phyloP scores from a whole-genome alignment of 1,284 basidiomycete genomes.

The Thecaphora thlaspeos region DNA sequence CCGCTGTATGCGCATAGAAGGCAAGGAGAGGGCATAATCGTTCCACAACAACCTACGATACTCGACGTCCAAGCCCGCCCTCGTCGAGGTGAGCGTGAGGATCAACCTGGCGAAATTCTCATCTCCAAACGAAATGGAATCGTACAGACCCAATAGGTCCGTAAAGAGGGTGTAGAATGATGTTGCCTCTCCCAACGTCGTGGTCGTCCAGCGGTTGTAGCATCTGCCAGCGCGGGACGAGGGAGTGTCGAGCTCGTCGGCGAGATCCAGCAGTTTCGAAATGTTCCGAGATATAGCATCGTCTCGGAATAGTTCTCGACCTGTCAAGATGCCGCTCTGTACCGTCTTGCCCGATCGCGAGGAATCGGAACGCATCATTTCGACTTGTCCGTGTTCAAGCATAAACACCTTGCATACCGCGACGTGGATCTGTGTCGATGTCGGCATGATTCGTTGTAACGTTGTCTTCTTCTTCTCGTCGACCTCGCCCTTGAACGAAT shows the following conservation, averaged over 20 bases:
- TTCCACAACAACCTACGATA: constrained; percentile 82
- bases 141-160: constrained; percentile 84
- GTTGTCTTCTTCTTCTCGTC: neutral
- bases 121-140: constrained; percentile 84
- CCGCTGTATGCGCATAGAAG: constrained; percentile 26
- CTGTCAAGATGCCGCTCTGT: constrained; percentile 36
- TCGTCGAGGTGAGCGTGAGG: constrained; percentile 64
- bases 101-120: constrained; percentile 73
- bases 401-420: constrained; percentile 90
- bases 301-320: constrained; percentile 71
- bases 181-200: constrained; percentile 29
- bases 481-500: neutral
- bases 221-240: no score
- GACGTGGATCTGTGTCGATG: constrained; percentile 60
- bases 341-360: constrained; percentile 8
- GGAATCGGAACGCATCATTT: constrained; percentile 15
- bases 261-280: constrained; percentile 54
- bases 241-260: constrained; percentile 25
- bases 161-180: constrained; percentile 90
- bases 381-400: constrained; percentile 64
- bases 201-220: constrained; percentile 19
- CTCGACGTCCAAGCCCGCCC: constrained; percentile 73
- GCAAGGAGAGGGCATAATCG: constrained; percentile 67
- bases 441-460: constrained; percentile 10
- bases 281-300: constrained; percentile 66